These are phyloP conservation scores for Avena sativa DNA, from an alignment of 176 grass and related monocot genomes.

Conservation along the genomic window DNA sequence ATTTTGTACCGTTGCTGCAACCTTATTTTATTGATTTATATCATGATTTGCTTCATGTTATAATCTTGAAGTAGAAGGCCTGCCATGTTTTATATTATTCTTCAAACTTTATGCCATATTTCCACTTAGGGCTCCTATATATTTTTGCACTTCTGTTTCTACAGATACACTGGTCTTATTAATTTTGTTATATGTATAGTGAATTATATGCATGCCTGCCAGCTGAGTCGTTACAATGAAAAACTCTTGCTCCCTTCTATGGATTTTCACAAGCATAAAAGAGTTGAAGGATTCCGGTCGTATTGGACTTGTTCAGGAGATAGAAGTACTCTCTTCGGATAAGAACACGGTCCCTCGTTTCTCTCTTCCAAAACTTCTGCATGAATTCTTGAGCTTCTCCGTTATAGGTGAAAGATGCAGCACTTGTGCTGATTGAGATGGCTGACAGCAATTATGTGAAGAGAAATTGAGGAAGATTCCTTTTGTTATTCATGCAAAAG, in stretches of 20 bases:
- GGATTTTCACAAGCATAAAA: conserved; percentile 69
- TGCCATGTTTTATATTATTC: not conserved
- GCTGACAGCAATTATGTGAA: no score
- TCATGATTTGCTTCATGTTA: no score
- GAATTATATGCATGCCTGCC: conserved; percentile 38
- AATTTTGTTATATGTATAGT: conserved; percentile 43
- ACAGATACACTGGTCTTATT: not conserved
- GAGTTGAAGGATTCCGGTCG: conserved; percentile 55
- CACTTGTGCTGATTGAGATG: no score
- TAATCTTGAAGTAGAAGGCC: no score
- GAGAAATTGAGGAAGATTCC: no score
- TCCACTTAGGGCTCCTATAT: not conserved
- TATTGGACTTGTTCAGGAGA: conserved; percentile 57
- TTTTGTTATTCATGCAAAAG: no score
- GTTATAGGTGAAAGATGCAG: no score
- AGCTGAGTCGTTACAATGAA: conserved; percentile 29
- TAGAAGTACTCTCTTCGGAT: conserved; percentile 47
- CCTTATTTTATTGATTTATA: no score
- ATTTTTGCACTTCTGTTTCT: conserved; percentile 15
- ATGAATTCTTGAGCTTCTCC: no score
- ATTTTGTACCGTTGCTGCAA: no score
- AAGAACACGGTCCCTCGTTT: conserved; percentile 59
- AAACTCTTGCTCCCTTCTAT: conserved; percentile 53
- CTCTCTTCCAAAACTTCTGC: conserved; percentile 32
- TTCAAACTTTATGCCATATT: conserved; percentile 16